Conservation (phyloP, 352 stramenopile species). For the Globisporangium alternatum region DNA sequence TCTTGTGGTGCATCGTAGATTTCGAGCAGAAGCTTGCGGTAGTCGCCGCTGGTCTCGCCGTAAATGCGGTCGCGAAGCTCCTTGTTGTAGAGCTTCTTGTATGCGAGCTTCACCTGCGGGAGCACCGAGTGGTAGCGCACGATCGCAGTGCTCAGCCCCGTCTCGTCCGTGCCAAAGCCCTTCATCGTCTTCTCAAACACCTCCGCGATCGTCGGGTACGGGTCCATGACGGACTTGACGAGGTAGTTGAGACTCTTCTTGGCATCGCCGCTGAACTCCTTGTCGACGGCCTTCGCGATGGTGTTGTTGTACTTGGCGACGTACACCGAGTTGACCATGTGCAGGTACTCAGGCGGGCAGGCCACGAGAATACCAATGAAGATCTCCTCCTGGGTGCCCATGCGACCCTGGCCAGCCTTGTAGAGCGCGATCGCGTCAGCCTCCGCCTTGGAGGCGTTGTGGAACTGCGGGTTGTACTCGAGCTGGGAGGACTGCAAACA, state of each 20-base stretch:
- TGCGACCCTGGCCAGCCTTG: constrained; percentile 60
- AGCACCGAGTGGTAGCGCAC: constrained; percentile 60
- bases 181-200: constrained; percentile 76
- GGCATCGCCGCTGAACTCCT: constrained; percentile 79
- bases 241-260: constrained; percentile 69
- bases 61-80: constrained; percentile 58
- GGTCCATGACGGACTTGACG: constrained; percentile 49
- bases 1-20: constrained; percentile 73
- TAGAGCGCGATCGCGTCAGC: constrained; percentile 59
- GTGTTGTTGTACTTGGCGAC: constrained; percentile 79
- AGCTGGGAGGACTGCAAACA: constrained; percentile 8
- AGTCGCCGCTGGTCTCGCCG: constrained; percentile 60
- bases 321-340: constrained; percentile 71
- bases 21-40: constrained; percentile 54
- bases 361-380: constrained; percentile 67
- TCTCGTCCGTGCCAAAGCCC: constrained; percentile 65
- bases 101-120: constrained; percentile 49
- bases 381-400: constrained; percentile 71
- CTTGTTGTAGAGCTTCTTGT: constrained; percentile 57
- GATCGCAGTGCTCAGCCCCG: constrained; percentile 45
- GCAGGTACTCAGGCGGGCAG: constrained; percentile 54
- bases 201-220: constrained; percentile 62
- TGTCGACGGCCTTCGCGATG: constrained; percentile 72
- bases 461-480: constrained; percentile 44
- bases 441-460: constrained; percentile 48